These are phyloP conservation scores for Rhodosporidiobolus odoratus DNA, from an alignment of 768 basidiomycete species.

Conservation along the genomic window DNA sequence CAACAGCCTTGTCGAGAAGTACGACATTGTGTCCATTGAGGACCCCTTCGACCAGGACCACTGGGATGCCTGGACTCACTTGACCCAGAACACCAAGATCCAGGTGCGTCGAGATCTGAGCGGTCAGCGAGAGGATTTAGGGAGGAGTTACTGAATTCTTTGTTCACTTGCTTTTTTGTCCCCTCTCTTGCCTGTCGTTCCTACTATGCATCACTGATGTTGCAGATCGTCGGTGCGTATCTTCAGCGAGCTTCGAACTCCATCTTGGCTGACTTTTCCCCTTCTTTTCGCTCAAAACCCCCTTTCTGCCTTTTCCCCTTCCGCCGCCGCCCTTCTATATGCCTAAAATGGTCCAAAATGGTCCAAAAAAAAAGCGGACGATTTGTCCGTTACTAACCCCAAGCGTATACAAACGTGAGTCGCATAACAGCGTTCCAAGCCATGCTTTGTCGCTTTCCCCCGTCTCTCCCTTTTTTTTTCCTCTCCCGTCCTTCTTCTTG, in stretches of 20 bases:
- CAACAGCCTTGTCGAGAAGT: conserved; percentile 76
- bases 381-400: conserved; percentile 97
- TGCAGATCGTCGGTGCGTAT: too few species aligned
- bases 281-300: not conserved
- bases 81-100: conserved; percentile 70
- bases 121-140: too few species aligned
- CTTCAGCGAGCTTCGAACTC: too few species aligned
- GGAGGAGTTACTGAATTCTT: too few species aligned
- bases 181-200: not conserved
- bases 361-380: conserved; percentile 67
- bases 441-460: too few species aligned
- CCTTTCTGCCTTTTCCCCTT: not conserved
- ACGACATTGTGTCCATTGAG: conserved; percentile 86
- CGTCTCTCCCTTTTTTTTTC: too few species aligned
- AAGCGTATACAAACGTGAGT: conserved; percentile 94
- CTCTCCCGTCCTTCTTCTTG: too few species aligned
- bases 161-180: too few species aligned
- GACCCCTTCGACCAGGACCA: conserved; percentile 99
- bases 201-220: too few species aligned
- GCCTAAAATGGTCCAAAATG: conserved; percentile 39
- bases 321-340: conserved; percentile 15
- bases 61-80: conserved; percentile 95
- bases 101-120: too few species aligned
- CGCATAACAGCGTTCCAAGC: too few species aligned
- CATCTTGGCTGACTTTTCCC: too few species aligned